Conservation (phyloP, 2,329 filamentous ascomycete genomes). For the Fusarium udum region DNA sequence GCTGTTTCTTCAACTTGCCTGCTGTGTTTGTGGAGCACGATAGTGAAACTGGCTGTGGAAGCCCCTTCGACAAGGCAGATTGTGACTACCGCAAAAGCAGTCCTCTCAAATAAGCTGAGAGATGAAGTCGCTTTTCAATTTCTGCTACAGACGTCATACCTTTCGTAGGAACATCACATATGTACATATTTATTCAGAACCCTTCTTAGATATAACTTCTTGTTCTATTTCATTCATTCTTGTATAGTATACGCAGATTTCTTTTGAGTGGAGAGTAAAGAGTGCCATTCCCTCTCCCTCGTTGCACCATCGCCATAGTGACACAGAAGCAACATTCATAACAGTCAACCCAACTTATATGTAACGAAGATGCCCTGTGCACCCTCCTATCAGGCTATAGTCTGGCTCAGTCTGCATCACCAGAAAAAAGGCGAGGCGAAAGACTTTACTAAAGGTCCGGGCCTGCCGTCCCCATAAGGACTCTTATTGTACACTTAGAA, state of each 20-base stretch:
- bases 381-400: too few relatives aligned
- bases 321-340: background rate
- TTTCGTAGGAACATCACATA: background rate
- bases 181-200: background rate
- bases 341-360: background rate
- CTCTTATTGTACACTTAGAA: background rate
- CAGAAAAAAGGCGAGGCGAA: background rate
- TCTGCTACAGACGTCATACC: background rate
- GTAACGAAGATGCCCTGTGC: background rate
- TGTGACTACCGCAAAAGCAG: conserved; percentile 16
- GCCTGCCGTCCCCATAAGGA: fast-evolving
- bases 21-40: conserved; percentile 17
- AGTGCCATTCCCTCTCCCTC: background rate
- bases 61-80: background rate
- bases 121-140: fast-evolving
- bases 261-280: background rate
- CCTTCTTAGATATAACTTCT: too few relatives aligned
- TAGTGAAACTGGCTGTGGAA: background rate
- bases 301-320: fast-evolving
- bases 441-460: background rate
- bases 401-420: background rate
- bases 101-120: background rate
- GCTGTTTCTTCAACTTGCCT: conserved; percentile 20
- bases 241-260: too few relatives aligned
- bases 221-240: background rate